phyloP scores from a whole-genome alignment of 495 filamentous ascomycete species.

The Tuber magnatum region DNA sequence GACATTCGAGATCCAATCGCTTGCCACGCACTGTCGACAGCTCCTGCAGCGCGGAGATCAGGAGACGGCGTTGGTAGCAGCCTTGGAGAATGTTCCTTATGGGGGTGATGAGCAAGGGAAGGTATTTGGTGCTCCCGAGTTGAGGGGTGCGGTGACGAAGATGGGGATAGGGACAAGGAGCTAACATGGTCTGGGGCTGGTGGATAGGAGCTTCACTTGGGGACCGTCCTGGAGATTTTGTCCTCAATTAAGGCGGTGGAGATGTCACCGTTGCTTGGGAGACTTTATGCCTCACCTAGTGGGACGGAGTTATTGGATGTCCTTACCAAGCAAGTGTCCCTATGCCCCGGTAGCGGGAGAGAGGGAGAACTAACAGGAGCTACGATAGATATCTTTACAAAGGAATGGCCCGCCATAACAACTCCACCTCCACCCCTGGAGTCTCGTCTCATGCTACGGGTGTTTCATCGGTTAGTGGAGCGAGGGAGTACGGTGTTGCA shows the following conservation, averaged over 20 bases:
- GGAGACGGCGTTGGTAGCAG: slow-evolving; percentile 58
- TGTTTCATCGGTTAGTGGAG: slow-evolving; percentile 48
- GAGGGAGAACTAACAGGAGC: neutral
- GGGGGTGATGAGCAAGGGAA: slow-evolving; percentile 64
- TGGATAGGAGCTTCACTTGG: slow-evolving; percentile 57
- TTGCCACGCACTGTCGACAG: slow-evolving; percentile 60
- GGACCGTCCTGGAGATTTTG: slow-evolving; percentile 62
- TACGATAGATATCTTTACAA: slow-evolving; percentile 51
- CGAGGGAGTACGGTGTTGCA: slow-evolving; percentile 48
- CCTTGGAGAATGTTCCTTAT: slow-evolving; percentile 63
- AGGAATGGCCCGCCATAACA: slow-evolving; percentile 53
- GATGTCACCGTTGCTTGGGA: slow-evolving; percentile 60
- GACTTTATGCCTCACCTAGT: slow-evolving; percentile 53
- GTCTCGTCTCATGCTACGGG: slow-evolving; percentile 62
- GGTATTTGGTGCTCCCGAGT: slow-evolving; percentile 37
- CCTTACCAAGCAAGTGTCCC: slow-evolving; percentile 54
- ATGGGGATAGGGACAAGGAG: neutral
- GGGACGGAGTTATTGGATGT: slow-evolving; percentile 56
- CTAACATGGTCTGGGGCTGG: slow-evolving; percentile 12
- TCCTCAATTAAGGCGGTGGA: slow-evolving; percentile 67
- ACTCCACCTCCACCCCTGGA: slow-evolving; percentile 23
- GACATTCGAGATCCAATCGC: slow-evolving; percentile 55
- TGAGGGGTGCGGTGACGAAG: neutral
- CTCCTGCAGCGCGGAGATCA: slow-evolving; percentile 61
- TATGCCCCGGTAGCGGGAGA: neutral